Base-by-base conservation (phyloP, 805 yeast species). In the Saccharomycopsis sp. region DNA sequence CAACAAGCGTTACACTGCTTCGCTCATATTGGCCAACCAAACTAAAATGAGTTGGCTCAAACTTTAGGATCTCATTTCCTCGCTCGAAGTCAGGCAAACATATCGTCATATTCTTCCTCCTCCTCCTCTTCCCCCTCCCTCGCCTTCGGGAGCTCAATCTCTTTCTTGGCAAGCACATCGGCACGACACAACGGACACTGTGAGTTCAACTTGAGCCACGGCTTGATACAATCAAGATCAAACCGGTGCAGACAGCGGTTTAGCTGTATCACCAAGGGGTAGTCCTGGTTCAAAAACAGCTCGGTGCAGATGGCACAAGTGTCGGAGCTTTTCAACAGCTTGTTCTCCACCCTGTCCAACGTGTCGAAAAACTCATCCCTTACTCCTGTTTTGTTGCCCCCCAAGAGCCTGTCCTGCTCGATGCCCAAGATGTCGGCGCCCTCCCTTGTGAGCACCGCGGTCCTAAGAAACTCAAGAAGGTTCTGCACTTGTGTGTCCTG, bases 111-210 rank as follows among this genome's bases (percentile, higher is more conserved):
- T 26, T 44, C 50, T 12, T 39, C 48, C 21, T 47, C 48, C n/a
- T 31, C 40, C 21, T 41, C 48, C 20, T 41, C 46, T 9, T 25
- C 36, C n/a, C n/a, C n/a, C n/a, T n/a, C n/a, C n/a, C n/a, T n/a
- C n/a, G n/a, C n/a, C n/a, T n/a, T n/a, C 3, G 46, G 46, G 1
- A 44, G 15, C 10, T 51, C 57, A 9, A 52, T 62, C 56, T 51
- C 60, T 57, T 62, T 72, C 63, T 62, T 72, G 38, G 67, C 71
- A 16, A 72, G 56, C 19, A 88, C 73, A 53, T 86, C 79, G 46
- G 71, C 75, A 49, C 97, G 67, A 55, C 96, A 89, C 52, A 89
- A 59, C 0, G 97, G 97, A 54, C 97, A 88, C 0, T 85, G 80
- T 1, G 71, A 63, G 51, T 80, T 75, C 38, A 76, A 64, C 48